Conservation (phyloP, 1,284 basidiomycete genomes). For the Veloboletus limbatus region DNA sequence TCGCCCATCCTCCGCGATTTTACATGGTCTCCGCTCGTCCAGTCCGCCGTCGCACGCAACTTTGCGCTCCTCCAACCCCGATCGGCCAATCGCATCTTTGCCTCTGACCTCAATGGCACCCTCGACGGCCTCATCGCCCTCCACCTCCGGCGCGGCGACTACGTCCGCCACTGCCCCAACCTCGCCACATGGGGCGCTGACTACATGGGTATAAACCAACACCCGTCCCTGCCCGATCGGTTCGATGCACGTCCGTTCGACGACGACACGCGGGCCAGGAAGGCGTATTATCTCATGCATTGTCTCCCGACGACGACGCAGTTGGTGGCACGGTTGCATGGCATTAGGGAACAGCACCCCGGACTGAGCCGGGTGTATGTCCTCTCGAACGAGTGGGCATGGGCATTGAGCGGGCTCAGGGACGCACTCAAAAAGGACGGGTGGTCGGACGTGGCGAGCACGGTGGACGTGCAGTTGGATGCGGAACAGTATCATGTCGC, state of each 20-base stretch:
- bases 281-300: constrained; percentile 45
- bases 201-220: constrained; percentile 60
- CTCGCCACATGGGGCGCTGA: constrained; percentile 47
- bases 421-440: constrained; percentile 45
- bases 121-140: constrained; percentile 57
- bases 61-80: constrained; percentile 46
- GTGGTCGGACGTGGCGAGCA: constrained; percentile 48
- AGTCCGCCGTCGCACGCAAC: constrained; percentile 49
- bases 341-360: constrained; percentile 35
- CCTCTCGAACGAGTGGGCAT: constrained; percentile 59
- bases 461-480: constrained; percentile 42
- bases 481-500: constrained; percentile 51
- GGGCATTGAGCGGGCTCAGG: constrained; percentile 48
- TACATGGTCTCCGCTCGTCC: constrained; percentile 60
- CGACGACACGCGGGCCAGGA: constrained; percentile 7
- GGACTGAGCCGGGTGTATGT: constrained; percentile 42
- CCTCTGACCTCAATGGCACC: constrained; percentile 12
- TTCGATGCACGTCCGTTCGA: constrained; percentile 40
- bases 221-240: constrained; percentile 47
- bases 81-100: no score
- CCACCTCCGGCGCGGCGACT: constrained; percentile 69
- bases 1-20: constrained; percentile 55
- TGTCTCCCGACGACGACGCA: constrained; percentile 57
- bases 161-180: constrained; percentile 54
- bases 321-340: constrained; percentile 45